Evolutionary conservation across 768 basidiomycete species (phyloP), one percentile per base, ranked within the genome.

Genomic region (Lactifluus pinguis): DNA sequence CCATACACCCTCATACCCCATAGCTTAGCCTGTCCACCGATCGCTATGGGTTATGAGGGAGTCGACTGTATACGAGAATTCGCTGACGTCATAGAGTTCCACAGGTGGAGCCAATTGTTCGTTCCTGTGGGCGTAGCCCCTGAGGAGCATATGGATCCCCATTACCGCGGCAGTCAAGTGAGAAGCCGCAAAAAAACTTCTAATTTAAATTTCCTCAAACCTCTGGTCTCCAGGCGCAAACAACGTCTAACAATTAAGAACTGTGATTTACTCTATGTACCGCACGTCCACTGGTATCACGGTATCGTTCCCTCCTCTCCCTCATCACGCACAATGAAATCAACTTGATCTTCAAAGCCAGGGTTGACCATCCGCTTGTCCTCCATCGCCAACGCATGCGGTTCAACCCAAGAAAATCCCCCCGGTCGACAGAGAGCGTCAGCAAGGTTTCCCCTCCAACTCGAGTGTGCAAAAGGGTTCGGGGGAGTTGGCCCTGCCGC

Each of bases 401-500:
- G 80, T 67, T 90, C 77, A 30, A 95, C 71, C 91, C 91, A 97
- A 48, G 89, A 87, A 67, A 79, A 85, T 17, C 89, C 88, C 36
- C 79, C 76, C 0, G 94, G 91, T 41, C 93, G 76, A 73, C 92
- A 95, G 48, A 95, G 73, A 45, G 92, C 80, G 57, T 86, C 84
- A 32, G 81, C 72, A 52, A 92, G 68, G 72, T 98, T 98, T 59
- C 80, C 75, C 65, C 82, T 76, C 83, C 85, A 89, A 45, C 74
- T 84, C 42, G 87, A 84, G 69, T 89, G 87, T 47, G 88, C 86
- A 73, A 95, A 98, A 21, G 93, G 92, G 69, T 95, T 98, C 2
- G 87, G 79, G 32, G 89, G 88, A 3, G 84, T 71, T 1, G 82
- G 76, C 3, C 82, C 85, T 25, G 83, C 79, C 32, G 81, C 76